A percentile compares a stretch with the other conserved stretches of the same genome.
phyloP scores from a whole-genome alignment of 352 stramenopile species.

The Phytophthora ohioensis region DNA sequence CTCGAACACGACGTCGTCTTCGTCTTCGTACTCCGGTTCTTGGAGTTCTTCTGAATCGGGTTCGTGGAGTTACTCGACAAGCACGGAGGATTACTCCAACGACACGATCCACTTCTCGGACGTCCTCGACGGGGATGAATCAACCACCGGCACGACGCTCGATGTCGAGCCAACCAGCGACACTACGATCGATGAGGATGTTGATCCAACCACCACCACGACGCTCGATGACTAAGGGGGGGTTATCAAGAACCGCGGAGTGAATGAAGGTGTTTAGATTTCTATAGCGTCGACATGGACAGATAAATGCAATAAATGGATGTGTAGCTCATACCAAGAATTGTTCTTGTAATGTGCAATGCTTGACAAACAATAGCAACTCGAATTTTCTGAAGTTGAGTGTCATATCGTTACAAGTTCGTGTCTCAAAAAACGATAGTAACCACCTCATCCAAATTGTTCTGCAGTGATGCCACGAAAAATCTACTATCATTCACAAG shows the following conservation, averaged over 20 bases:
- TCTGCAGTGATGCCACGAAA: too few relatives aligned
- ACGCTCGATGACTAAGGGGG: background rate
- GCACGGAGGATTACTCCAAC: constrained; percentile 15
- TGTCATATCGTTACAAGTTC: too few relatives aligned
- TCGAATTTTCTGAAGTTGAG: too few relatives aligned
- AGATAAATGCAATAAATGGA: constrained; percentile 2
- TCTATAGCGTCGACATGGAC: background rate
- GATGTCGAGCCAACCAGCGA: background rate
- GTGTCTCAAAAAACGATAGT: too few relatives aligned
- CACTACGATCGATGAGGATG: background rate
- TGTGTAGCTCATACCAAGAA: background rate
- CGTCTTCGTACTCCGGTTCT: constrained; percentile 9
- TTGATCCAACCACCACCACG: background rate
- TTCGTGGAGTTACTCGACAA: background rate
- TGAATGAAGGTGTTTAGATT: background rate
- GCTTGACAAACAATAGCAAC: too few relatives aligned
- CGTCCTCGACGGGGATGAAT: background rate
- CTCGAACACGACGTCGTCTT: constrained; percentile 15
- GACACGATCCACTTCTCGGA: constrained; percentile 36
- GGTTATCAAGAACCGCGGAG: background rate
- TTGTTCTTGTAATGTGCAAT: background rate
- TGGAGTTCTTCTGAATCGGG: constrained; percentile 4
- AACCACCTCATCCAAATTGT: too few relatives aligned
- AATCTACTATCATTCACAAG: too few relatives aligned
- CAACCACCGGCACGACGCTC: background rate